These are phyloP conservation scores for Tuber calosporum DNA, from an alignment of 495 filamentous ascomycete genomes.

Conservation along the genomic window DNA sequence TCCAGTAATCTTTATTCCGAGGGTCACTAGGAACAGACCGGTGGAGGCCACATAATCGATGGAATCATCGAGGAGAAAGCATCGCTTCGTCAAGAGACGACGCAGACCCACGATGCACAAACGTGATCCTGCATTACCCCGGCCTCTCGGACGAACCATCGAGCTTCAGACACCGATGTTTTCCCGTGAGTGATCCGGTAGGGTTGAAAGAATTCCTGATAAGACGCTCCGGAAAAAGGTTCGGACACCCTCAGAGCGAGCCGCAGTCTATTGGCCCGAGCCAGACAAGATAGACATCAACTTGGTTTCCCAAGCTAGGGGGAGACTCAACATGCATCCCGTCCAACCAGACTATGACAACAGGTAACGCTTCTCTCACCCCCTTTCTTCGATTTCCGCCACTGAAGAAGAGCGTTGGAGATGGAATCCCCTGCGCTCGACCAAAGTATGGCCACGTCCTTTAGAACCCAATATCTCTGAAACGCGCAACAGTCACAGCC, in stretches of 20 bases:
- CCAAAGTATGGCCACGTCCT: constrained; percentile 1
- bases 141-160: not conserved
- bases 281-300: not conserved
- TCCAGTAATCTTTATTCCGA: not conserved
- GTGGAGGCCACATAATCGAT: not conserved
- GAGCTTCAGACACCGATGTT: not conserved
- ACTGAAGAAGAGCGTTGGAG: not conserved
- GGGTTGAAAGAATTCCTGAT: not conserved
- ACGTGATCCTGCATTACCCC: constrained; percentile 4
- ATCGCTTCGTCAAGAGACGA: constrained; percentile 2
- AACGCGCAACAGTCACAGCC: not conserved
- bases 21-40: not conserved
- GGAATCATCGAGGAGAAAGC: constrained; percentile 2
- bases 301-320: not conserved
- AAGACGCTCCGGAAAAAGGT: not conserved
- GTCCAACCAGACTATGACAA: constrained; percentile 6
- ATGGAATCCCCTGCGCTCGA: not conserved
- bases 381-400: not conserved
- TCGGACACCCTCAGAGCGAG: not conserved
- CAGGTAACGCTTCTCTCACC: constrained; percentile 2
- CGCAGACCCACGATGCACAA: constrained; percentile 4
- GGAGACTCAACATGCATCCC: not conserved
- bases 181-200: not conserved
- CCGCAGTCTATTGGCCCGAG: not conserved
- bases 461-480: constrained; percentile 1